Base-by-base conservation (phyloP, 164 flowering plant species). In the Taxillus chinensis region DNA sequence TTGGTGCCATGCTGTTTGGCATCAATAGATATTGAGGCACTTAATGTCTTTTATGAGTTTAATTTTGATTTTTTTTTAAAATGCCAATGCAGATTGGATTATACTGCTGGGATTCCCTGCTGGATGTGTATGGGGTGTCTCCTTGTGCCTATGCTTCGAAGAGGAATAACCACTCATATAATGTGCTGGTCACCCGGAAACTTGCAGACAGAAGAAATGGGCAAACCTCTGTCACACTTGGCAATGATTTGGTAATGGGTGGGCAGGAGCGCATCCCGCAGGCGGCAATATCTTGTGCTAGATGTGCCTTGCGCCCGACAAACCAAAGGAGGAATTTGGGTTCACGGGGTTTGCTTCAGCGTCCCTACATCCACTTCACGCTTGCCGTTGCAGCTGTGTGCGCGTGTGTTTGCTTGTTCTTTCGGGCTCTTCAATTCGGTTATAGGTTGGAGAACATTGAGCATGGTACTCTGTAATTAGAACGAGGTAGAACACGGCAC, bases 321-420 rank as follows among this genome's bases (percentile, higher is more conserved):
- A 75, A 69, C 43, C 74, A 45, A 64, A 55, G 61, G 71, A 70
- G 74, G 64, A 55, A 74, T 60, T 75, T 76, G 10, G 79, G 82
- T 55, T 45, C 84, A 16, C 80, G 73, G 39, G 86, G 96, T 14
- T 52, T 86, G 63, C 89, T 89, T 64, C 81, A 82, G 40, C 83
- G 86, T 7, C 95, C 97, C 38, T 86, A 70, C 49, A 65, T 86
- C 39, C 92, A 86, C 64, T 86, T 95, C 38, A 79, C 87, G 90
- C 85, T 90, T 59, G 85, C 86, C 7, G 69, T 90, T 68, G 97
- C 95, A 39, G 92, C 97, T 37, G 90, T 90, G 3, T 90, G 97
- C 56, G 97, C 87, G 4, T 90, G 97, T 68, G 97, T 90, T 38
- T 87, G 95, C 66, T 50, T 90, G 55, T 80, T 87, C 76, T 64